These are phyloP conservation scores for Melaleuca quinquenervia DNA, from an alignment of 345 rosid genomes.

Conservation along the genomic window DNA sequence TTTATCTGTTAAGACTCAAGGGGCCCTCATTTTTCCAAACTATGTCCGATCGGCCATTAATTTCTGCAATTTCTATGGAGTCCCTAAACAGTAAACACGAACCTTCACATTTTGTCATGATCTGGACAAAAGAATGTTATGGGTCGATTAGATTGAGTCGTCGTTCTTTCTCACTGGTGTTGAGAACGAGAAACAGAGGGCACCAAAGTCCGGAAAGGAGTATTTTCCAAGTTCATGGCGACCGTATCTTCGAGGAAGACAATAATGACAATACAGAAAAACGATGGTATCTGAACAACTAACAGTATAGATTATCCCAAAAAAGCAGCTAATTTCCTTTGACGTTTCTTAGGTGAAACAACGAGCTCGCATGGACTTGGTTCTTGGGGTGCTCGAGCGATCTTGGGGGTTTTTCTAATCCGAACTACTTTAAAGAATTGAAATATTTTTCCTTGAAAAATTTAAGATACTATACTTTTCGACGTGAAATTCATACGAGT, in stretches of 20 bases:
- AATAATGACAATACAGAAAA: background rate
- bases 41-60: background rate
- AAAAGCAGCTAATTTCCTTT: background rate
- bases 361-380: background rate
- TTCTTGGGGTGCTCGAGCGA: rapidly evolving
- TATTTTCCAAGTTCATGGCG: background rate
- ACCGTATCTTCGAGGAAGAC: background rate
- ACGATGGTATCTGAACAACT: background rate
- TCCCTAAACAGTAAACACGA: rapidly evolving
- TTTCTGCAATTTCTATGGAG: background rate
- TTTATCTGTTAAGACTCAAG: background rate
- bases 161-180: background rate
- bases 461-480: background rate
- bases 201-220: background rate
- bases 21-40: background rate
- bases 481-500: background rate
- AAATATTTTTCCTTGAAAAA: background rate
- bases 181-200: background rate
- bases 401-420: background rate
- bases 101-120: background rate
- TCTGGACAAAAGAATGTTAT: background rate
- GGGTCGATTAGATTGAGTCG: background rate
- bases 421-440: background rate
- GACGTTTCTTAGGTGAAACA: background rate
- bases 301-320: background rate